Evolutionary conservation across 2,329 filamentous ascomycete genomes (phyloP), one percentile per base, ranked within the genome.

Genomic region (Curvularia verruculosa): DNA sequence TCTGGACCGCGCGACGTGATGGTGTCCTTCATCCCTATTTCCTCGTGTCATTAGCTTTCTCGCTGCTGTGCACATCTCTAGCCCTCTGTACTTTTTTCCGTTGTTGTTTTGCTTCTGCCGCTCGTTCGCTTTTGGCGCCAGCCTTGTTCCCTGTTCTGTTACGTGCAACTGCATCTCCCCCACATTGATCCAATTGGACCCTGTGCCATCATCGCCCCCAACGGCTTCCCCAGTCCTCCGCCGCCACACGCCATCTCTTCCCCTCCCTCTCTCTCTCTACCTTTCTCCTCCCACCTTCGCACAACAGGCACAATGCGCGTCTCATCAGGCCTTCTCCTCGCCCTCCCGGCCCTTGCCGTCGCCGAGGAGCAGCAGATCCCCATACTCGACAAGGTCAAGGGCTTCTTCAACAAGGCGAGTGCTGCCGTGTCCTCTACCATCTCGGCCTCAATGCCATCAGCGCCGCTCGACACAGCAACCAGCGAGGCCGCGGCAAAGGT

Each of bases 281-380:
- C 12, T 18, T 13, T 15, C 29, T 28, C 29, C 28, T 23, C 28
- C 19, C 29, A 28, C 44, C 18, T 19, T 21, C 44, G 29, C 19
- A 47, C 44, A 47, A 28, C 19, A 34, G 44, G 44, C 64, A 69
- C 49, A 39, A 76, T 87, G 84, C 83, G 82, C 77, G 75, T 84
- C 75, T 79, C 81, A 54, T 77, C 79, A 53, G 67, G 82, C 54
- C 71, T 84, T 63, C 70, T 83, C 46, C 75, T 86, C 68, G 78
- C 81, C 75, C 77, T 83, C 43, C 82, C 84, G 59, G 80, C 81
- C 61, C 73, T 81, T 48, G 75, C 79, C 24, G 67, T 77, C 60
- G 84, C 84, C 47, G 81, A 87, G 72, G 80, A 85, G 66, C 85
- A 87, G 73, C 85, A 88, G 72, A 74, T 84, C 39, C 84, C 85